phyloP scores from a whole-genome alignment of 352 stramenopile species.

The Blastocystis sp. region DNA sequence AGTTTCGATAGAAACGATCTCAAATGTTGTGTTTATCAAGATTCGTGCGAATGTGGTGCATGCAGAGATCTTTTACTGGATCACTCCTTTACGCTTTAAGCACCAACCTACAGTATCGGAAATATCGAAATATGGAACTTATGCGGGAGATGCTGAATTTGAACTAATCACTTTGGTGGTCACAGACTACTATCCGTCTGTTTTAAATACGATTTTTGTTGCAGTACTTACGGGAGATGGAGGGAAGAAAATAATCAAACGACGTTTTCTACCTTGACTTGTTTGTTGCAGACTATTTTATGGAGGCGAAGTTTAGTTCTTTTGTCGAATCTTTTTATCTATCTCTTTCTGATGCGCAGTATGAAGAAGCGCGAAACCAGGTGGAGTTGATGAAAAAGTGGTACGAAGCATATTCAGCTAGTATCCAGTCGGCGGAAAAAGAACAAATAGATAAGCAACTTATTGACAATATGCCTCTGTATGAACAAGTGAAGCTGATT shows the following conservation, averaged over 20 bases:
- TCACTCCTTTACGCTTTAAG: not conserved
- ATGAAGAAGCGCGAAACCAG: not conserved
- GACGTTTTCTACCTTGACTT: slow-evolving; percentile 31
- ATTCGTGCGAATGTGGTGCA: not conserved
- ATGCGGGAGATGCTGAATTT: not conserved
- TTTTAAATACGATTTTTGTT: not conserved
- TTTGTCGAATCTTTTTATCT: slow-evolving; percentile 31
- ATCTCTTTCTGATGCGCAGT: not conserved
- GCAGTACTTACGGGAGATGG: not conserved
- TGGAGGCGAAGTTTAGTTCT: slow-evolving; percentile 24
- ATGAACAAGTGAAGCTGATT: not conserved
- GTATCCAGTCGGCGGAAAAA: not conserved
- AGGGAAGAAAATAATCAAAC: not conserved
- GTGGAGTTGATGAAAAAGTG: not conserved
- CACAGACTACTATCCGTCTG: slow-evolving; percentile 8
- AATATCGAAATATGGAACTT: not conserved
- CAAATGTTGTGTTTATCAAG: not conserved
- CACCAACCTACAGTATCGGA: not conserved
- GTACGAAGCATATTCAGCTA: not conserved
- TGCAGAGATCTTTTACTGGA: not conserved
- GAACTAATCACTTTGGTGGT: slow-evolving; percentile 11
- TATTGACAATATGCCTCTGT: not conserved
- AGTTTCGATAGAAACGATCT: not conserved
- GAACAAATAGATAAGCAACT: not conserved
- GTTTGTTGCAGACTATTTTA: slow-evolving; percentile 38